Percentiles rank a stretch among this genome's conserved stretches.
These are phyloP conservation scores for Paspalum vaginatum DNA, from an alignment of 176 grass and related monocot species.

Conservation along the genomic window DNA sequence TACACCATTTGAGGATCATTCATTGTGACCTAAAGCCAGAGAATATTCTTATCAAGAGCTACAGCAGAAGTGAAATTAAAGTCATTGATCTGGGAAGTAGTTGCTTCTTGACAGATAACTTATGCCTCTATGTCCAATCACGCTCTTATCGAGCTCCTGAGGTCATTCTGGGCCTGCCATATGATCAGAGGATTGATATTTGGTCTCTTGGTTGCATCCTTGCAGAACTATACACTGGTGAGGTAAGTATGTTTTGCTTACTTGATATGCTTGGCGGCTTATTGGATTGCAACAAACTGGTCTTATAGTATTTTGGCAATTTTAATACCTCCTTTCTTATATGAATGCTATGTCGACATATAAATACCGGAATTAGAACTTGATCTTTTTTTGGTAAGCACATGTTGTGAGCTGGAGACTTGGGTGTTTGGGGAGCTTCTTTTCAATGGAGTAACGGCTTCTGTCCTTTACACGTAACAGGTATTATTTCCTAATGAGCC, in stretches of 20 bases:
- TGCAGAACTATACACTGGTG: slow-evolving; percentile 81
- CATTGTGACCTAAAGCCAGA: slow-evolving; percentile 95
- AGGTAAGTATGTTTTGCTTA: slow-evolving; percentile 53
- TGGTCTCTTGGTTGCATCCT: slow-evolving; percentile 99
- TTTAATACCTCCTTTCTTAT: slow-evolving; percentile 13
- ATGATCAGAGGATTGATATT: slow-evolving; percentile 96
- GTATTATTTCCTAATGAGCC: slow-evolving; percentile 94
- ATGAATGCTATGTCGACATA: slow-evolving; percentile 27
- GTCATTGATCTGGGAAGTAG: slow-evolving; percentile 99
- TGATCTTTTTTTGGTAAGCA: background rate
- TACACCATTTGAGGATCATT: slow-evolving; percentile 91
- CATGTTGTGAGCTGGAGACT: background rate
- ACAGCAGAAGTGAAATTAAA: slow-evolving; percentile 95
- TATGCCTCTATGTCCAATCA: slow-evolving; percentile 90
- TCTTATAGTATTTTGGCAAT: slow-evolving; percentile 2
- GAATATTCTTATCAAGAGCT: slow-evolving; percentile 99
- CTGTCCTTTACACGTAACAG: slow-evolving; percentile 49
- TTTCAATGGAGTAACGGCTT: background rate
- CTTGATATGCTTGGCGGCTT: background rate
- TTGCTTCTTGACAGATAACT: slow-evolving; percentile 90
- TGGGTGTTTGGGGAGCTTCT: background rate
- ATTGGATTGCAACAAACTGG: background rate
- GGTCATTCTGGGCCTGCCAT: slow-evolving; percentile 91
- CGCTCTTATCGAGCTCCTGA: slow-evolving; percentile 98
- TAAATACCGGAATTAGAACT: slow-evolving; percentile 12